phyloP scores from a whole-genome alignment of 106 monocot genomes.

The Triglochin maritima region DNA sequence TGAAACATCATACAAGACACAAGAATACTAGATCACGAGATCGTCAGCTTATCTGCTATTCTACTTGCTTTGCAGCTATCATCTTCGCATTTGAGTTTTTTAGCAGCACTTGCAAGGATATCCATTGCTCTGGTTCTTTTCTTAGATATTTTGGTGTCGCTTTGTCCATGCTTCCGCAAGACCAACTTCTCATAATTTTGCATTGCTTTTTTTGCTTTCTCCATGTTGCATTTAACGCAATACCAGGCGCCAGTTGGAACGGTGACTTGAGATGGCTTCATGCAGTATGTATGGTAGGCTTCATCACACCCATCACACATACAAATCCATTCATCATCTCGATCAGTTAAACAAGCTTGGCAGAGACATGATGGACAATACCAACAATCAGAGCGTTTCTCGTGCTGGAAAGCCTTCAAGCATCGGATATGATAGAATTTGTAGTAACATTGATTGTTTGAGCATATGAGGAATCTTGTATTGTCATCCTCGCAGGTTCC shows the following conservation, averaged over 20 bases:
- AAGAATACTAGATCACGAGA: not conserved
- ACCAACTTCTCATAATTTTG: conserved; percentile 20
- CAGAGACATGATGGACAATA: conserved; percentile 31
- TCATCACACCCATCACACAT: conserved; percentile 27
- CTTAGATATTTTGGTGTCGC: conserved; percentile 1
- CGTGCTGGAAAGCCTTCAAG: conserved; percentile 12
- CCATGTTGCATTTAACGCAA: conserved; percentile 14
- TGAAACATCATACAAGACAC: no score
- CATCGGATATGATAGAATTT: conserved; percentile 23
- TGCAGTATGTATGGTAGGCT: conserved; percentile 21
- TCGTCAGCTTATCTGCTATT: not conserved
- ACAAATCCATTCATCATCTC: conserved; percentile 15
- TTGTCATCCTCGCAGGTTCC: conserved; percentile 15
- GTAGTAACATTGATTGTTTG: conserved; percentile 9
- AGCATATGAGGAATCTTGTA: conserved; percentile 16
- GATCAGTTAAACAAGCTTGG: conserved; percentile 14
- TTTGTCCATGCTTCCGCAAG: conserved; percentile 12
- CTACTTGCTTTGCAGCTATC: not conserved
- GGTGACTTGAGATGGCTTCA: conserved; percentile 14
- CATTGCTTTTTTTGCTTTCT: conserved; percentile 15
- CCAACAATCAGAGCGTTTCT: conserved; percentile 10
- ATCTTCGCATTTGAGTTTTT: conserved; percentile 4
- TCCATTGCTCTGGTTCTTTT: conserved; percentile 11
- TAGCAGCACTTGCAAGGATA: conserved; percentile 11
- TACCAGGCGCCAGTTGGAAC: conserved; percentile 22